Evolutionary conservation across 345 rosid genomes (phyloP), one percentile per base, ranked within the genome.

Genomic region (Citrus sp.): DNA sequence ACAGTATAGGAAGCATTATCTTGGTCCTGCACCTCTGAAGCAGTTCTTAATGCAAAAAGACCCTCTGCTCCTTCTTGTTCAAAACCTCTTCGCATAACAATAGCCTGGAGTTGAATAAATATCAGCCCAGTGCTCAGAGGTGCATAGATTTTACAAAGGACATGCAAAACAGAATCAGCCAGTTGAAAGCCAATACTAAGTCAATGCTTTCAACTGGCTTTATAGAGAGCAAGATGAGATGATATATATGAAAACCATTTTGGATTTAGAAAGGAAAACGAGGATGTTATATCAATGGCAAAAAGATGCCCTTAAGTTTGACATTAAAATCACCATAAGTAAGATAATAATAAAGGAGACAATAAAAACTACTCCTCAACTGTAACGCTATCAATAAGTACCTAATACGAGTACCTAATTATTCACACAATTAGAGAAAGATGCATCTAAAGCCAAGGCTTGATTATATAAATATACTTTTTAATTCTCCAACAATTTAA

Each of bases 71-170:
- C 85, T 68, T 86, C 95, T 70, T 65, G 66, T 75, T 89, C 88
- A 32, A 84, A 68, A 72, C 82, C 91, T 85, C 94, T 83, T 63
- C 81, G 87, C 97, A 90, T 90, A 58, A 89, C 80, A 81, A 93
- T 77, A 55, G 88, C 93, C 98, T 94, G 87, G 27, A 80, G 71
- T 18, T 9, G 61, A 54, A 64, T 19, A 75, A 56, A 66, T 51
- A 74, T 49, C 67, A 25, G 12, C 30, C 14, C 55, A 21, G 12
- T 76, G 61, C 34, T 76, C 64, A 30, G 34, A n/a, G 62, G 18
- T 13, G 18, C 51, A 13, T 49, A 46, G n/a, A 16, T 6, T 18
- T 75, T 64, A 64, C 24, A n/a, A 63, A 32, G 70, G 25, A 27
- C 38, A 38, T 27, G 54, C 24, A 73, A 37, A 60, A 37, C 67